A percentile compares a stretch with the other conserved stretches of the same genome.
phyloP scores from a whole-genome alignment of 805 yeast species.

The Gaillardinia entomophila region DNA sequence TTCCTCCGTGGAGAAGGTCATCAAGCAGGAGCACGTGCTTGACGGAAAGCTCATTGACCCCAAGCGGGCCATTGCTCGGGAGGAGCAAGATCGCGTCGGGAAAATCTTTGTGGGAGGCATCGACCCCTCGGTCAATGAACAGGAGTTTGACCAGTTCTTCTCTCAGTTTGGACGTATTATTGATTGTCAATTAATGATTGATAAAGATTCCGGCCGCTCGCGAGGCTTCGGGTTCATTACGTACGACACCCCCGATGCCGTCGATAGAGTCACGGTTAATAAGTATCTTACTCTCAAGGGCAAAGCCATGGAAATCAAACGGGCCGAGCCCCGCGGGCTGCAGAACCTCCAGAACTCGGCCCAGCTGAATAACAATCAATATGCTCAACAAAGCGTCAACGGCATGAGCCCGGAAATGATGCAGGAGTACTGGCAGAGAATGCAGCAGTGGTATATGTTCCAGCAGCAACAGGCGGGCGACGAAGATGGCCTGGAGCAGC shows the following conservation, averaged over 20 bases:
- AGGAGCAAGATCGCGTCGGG: conserved; percentile 95
- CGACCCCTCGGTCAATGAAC: conserved; percentile 87
- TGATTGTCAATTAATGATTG: conserved; percentile 95
- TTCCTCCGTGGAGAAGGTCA: conserved; percentile 78
- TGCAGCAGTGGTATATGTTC: conserved; percentile 61
- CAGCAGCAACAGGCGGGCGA: conserved; percentile 44
- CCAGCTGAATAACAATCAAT: conserved; percentile 7
- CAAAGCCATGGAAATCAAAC: conserved; percentile 74
- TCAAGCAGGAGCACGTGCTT: conserved; percentile 70
- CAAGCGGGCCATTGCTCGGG: conserved; percentile 94
- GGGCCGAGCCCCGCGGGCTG: conserved; percentile 78
- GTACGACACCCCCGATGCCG: conserved; percentile 90
- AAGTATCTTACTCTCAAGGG: conserved; percentile 82
- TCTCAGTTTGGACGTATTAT: conserved; percentile 84
- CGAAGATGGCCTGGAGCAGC: conserved; percentile 12
- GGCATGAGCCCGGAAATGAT: conserved; percentile 48
- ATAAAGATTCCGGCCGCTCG: conserved; percentile 93
- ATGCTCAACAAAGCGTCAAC: conserved; percentile 10
- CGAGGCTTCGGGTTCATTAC: conserved; percentile 97
- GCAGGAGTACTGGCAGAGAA: conserved; percentile 58
- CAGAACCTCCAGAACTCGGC: conserved; percentile 38
- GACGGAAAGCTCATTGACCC: conserved; percentile 98
- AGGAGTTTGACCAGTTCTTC: conserved; percentile 81
- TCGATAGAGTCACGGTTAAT: conserved; percentile 78
- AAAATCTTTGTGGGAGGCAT: conserved; percentile 97